Conservation (phyloP, 164 flowering plant genomes). For the Chimonanthus praecox region DNA sequence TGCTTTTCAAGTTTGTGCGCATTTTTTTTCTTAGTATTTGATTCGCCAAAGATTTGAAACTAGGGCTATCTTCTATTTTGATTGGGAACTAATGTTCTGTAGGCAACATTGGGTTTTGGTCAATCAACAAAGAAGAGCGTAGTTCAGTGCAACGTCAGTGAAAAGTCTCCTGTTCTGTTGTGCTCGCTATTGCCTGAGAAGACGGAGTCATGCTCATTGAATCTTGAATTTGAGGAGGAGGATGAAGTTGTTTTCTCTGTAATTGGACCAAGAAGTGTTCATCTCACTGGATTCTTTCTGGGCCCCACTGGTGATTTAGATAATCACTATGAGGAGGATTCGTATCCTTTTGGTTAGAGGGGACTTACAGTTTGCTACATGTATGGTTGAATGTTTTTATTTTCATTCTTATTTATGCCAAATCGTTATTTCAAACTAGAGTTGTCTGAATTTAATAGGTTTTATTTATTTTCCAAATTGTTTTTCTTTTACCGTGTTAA, state of each 20-base stretch:
- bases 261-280: conserved; percentile 61
- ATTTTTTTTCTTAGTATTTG: not conserved
- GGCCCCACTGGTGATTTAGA: conserved; percentile 20
- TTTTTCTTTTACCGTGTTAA: conserved; percentile 31
- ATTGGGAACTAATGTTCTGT: conserved; percentile 12
- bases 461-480: not conserved
- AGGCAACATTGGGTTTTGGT: conserved; percentile 89
- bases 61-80: not conserved
- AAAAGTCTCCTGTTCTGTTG: conserved; percentile 49
- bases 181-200: conserved; percentile 70
- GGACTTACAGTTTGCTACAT: too few relatives aligned
- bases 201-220: conserved; percentile 55
- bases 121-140: conserved; percentile 45
- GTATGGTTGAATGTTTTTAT: too few relatives aligned
- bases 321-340: conserved; percentile 25
- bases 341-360: conserved; percentile 46
- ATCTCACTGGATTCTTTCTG: conserved; percentile 68
- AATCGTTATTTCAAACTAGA: not conserved
- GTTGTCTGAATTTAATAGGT: not conserved
- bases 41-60: not conserved
- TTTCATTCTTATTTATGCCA: not conserved
- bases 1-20: not conserved
- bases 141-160: conserved; percentile 64
- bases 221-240: conserved; percentile 74
- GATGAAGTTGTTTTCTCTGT: conserved; percentile 68